Base-by-base conservation (phyloP, 1,139 yeast species). In the Pichia sp. region DNA sequence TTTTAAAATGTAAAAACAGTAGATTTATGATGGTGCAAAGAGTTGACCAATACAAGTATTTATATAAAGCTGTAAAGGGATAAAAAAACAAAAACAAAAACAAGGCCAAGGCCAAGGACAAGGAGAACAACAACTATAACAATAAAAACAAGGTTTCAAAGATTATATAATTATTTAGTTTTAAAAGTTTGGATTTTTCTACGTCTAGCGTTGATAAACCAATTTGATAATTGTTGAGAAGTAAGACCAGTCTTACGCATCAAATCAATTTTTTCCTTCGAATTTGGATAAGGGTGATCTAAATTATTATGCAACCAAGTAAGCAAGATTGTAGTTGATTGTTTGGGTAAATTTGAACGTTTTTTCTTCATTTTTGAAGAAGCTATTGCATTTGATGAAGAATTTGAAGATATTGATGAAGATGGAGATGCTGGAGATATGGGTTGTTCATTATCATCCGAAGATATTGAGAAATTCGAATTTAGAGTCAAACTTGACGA, bases 171-270 rank as follows among this genome's bases (percentile, higher is more conserved):
- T 36, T 47, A 46, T 29, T 46, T 42, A 30, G 64, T 64, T 48
- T 62, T 58, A 11, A 65, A 52, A 42, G 60, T 45, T 47, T 60
- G 80, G 49, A 89, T 80, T 67, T 88, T 84, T 63, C 99, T 75
- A 65, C 98, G 77, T 65, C 99, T 79, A 31, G 96, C 97, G 68
- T 93, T 93, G 63, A 93, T 93, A 66, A 93, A 93, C 98, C 99
- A 93, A 68, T 93, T 93, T 58, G 95, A 84, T 56, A 93, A 77
- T 68, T 93, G 99, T 60, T 90, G 96, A 67, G 87, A 83, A 56
- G 91, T 87, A 63, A 93, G 77, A 0, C 97, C 96, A 0, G 99
- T 93, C 64, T 81, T 79, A 61, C 79, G 74, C 76, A 90, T 81
- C 59, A 93, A 74, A 61, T 85, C 87, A 58, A 81, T 77, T 71